These are phyloP conservation scores for Fusarium secorum DNA, from an alignment of 2,329 filamentous ascomycete genomes.

Conservation along the genomic window DNA sequence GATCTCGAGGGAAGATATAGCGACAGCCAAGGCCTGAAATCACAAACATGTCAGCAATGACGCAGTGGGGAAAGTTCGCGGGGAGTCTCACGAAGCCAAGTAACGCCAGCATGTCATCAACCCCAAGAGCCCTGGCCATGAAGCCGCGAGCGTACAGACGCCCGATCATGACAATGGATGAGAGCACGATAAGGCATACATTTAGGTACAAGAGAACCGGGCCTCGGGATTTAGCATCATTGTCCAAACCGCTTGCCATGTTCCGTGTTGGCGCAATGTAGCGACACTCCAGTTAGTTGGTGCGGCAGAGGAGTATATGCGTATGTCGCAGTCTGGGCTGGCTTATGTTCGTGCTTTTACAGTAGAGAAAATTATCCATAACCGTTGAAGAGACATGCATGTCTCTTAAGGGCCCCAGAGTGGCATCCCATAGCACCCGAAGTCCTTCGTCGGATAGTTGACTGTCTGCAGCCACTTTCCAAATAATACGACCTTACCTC, in stretches of 20 bases:
- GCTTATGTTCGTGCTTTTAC: too few relatives aligned
- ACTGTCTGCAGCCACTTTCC: too few relatives aligned
- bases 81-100: neutral
- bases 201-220: neutral
- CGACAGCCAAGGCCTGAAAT: neutral
- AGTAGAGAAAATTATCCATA: too few relatives aligned
- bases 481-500: too few relatives aligned
- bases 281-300: too few relatives aligned
- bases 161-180: neutral
- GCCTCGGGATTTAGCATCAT: neutral
- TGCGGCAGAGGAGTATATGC: too few relatives aligned
- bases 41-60: rapidly evolving
- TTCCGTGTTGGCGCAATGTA: neutral
- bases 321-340: too few relatives aligned
- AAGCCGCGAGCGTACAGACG: neutral
- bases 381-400: too few relatives aligned
- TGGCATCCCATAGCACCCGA: too few relatives aligned
- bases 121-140: neutral
- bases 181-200: neutral
- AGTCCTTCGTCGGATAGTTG: too few relatives aligned
- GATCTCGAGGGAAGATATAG: neutral
- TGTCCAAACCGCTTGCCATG: neutral
- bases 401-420: too few relatives aligned
- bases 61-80: rapidly evolving
- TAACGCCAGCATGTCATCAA: neutral